Evolutionary conservation across 805 yeast species (phyloP).

Genomic region (Lipomyces kockii): DNA sequence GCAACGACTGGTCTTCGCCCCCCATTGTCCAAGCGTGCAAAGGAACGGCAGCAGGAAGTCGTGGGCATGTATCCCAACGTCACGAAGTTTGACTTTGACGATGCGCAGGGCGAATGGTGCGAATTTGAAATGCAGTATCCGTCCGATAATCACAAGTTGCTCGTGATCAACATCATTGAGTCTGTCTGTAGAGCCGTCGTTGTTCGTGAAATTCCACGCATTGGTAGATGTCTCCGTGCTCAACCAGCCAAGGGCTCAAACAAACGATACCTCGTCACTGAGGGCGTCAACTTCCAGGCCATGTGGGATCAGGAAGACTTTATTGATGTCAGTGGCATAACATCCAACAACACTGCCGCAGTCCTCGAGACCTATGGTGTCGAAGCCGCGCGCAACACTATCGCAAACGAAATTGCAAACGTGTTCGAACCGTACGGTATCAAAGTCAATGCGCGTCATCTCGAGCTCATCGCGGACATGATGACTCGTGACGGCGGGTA

Average conservation of each 20-base stretch:
- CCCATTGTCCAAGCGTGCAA: conserved; percentile 62
- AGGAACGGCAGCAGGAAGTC: conserved; percentile 84
- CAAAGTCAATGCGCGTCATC: conserved; percentile 87
- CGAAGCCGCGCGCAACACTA: conserved; percentile 97
- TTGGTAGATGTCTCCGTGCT: conserved; percentile 73
- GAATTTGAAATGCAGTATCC: conserved; percentile 82
- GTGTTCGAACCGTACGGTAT: conserved; percentile 97
- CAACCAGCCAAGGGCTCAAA: conserved; percentile 30
- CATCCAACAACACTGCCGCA: conserved; percentile 90
- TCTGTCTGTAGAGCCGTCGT: conserved; percentile 87
- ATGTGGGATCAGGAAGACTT: conserved; percentile 98
- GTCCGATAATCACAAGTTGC: conserved; percentile 84
- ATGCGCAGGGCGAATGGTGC: conserved; percentile 88
- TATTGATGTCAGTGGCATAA: conserved; percentile 84
- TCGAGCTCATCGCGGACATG: conserved; percentile 96
- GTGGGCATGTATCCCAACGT: conserved; percentile 73
- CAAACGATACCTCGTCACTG: conserved; percentile 80
- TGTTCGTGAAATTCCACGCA: conserved; percentile 86
- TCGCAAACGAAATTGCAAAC: conserved; percentile 91
- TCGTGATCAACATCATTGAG: conserved; percentile 97
- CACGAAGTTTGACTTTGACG: conserved; percentile 86
- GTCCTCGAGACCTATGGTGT: conserved; percentile 93
- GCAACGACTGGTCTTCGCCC: conserved; percentile 45
- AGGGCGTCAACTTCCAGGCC: conserved; percentile 96
- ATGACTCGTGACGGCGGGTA: conserved; percentile 99